Evolutionary conservation across 768 basidiomycete species (phyloP).

Genomic region (Candolleomyces aberdarensis): DNA sequence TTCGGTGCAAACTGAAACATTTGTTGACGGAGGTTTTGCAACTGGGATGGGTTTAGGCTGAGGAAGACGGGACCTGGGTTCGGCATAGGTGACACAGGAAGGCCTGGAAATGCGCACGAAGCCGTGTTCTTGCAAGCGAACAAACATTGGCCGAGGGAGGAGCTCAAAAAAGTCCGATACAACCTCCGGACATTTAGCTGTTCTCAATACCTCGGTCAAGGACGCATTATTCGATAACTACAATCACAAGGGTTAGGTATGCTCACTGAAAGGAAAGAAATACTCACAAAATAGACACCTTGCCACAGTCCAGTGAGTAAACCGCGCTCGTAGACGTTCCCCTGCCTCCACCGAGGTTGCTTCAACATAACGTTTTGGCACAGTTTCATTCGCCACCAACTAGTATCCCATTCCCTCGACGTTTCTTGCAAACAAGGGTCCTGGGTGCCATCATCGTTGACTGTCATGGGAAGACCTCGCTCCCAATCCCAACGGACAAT

Average conservation of each 20-base stretch:
- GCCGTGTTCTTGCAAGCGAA: constrained; percentile 9
- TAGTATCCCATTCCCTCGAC: constrained; percentile 43
- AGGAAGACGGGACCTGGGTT: not conserved
- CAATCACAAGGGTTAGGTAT: not conserved
- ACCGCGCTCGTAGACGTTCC: constrained; percentile 46
- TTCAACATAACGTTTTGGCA: constrained; percentile 22
- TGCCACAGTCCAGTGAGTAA: constrained; percentile 57
- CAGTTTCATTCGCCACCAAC: constrained; percentile 57
- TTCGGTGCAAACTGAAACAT: not conserved
- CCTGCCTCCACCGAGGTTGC: constrained; percentile 25
- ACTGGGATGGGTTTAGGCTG: not conserved
- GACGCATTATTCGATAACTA: not conserved
- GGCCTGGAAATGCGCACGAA: not conserved
- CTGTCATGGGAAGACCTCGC: not conserved
- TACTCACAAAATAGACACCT: constrained; percentile 58
- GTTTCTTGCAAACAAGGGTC: not conserved
- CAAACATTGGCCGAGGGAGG: constrained; percentile 19
- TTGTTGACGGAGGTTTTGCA: not conserved
- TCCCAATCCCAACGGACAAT: constrained; percentile 16
- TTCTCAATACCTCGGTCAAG: constrained; percentile 7
- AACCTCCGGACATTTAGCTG: not conserved
- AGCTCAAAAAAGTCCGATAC: not conserved
- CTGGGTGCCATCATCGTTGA: constrained; percentile 29
- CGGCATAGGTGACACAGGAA: not conserved
- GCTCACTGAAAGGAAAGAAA: constrained; percentile 2